Conservation (phyloP, 768 basidiomycete genomes). For the Psilocybe subaeruginosa region DNA sequence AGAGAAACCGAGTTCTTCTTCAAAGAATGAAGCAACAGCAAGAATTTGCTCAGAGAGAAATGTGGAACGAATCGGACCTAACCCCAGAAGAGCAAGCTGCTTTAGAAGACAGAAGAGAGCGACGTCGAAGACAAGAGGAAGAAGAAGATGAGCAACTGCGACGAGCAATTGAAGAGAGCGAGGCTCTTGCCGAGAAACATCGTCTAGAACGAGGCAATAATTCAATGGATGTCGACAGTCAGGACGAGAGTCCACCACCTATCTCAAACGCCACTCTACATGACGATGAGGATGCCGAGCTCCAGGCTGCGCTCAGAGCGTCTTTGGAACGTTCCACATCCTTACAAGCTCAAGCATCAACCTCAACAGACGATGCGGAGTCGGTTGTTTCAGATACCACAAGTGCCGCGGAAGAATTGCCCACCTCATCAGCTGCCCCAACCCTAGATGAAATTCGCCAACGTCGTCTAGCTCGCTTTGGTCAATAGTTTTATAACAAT, state of each 20-base stretch:
- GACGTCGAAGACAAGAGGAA: conserved; percentile 37
- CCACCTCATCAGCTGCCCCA: conserved; percentile 32
- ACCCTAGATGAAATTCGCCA: conserved; percentile 70
- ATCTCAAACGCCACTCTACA: conserved; percentile 36
- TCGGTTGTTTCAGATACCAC: conserved; percentile 41
- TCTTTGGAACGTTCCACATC: conserved; percentile 73
- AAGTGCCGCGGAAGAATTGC: conserved; percentile 15
- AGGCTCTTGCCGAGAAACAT: conserved; percentile 39
- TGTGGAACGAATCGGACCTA: conserved; percentile 43
- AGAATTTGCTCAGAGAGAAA: conserved; percentile 64
- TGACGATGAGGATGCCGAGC: conserved; percentile 86
- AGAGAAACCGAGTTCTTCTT: conserved; percentile 60
- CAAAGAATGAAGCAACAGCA: conserved; percentile 69
- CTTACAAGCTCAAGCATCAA: conserved; percentile 7
- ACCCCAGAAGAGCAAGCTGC: conserved; percentile 33
- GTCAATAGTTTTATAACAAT: conserved; percentile 16
- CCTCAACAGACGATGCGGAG: conserved; percentile 26
- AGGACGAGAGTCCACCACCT: background rate
- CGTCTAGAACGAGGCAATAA: conserved; percentile 2
- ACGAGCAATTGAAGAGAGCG: conserved; percentile 64
- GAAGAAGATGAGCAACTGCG: conserved; percentile 64
- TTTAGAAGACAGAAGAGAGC: conserved; percentile 34
- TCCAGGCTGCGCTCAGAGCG: conserved; percentile 87
- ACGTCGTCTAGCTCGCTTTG: conserved; percentile 68
- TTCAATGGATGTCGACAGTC: background rate